Base-by-base conservation (phyloP, 116 monocot genomes). In the Phalaenopsis hybrid region DNA sequence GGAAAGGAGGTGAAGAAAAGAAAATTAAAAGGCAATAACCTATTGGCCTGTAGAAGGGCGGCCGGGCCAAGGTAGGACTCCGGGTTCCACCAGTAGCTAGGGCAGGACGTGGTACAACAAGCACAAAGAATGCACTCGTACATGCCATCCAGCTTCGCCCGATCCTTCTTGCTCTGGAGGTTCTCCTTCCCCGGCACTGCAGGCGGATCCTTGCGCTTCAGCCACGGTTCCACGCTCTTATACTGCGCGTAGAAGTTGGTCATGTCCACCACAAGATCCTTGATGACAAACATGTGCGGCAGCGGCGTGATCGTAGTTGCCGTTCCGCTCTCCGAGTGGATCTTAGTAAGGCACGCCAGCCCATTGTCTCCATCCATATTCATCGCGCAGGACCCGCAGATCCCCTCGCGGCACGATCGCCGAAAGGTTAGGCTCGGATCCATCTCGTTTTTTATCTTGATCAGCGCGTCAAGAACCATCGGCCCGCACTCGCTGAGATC, bases 61-160 rank as follows among this genome's bases (percentile, higher is more conserved):
- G 96, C 96, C 6, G 96, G 96, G 48, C 96, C 96, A 34, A 96
- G 89, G 59, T 96, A 96, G 0, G 79, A 81, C 90, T 94, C 96
- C 8, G 96, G 96, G 49, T 96, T 96, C 96, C 96, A 96, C 94
- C 96, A 96, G 75, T 96, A 96, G 82, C 94, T 94, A 0, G 96
- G 96, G 87, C 96, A 96, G n/a, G 96, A 91, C 0, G 96, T 94
- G 76, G 86, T 90, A 79, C 96, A 96, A 52, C 96, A 96, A 13
- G 96, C 96, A 75, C 96, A 96, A 7, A 96, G 87, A 33, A 96
- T 96, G 83, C 96, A 96, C 83, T 96, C 94, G 46, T 96, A 92
- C 96, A 96, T 94, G 37, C 96, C 96, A 6, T 96, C 96, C 44
- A 96, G 86, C 86, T 94, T 96, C 6, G 91, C 88, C 67, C 94